These are phyloP conservation scores for Cotoneaster glaucophyllus DNA, from an alignment of 306 rosid genomes.

Conservation along the genomic window DNA sequence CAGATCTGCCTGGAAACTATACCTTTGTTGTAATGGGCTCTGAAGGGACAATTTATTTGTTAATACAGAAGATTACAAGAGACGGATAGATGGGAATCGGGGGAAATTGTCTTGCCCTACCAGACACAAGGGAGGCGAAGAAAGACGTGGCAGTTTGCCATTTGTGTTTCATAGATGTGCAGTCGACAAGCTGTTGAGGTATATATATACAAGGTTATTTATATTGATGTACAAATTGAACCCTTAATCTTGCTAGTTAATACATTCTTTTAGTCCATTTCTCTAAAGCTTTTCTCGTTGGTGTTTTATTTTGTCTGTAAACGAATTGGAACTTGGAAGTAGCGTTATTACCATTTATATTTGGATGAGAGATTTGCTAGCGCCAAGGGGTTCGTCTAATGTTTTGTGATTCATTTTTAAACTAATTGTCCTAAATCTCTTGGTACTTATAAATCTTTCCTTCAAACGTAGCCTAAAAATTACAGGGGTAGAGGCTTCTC, in stretches of 20 bases:
- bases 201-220: constrained; percentile 9
- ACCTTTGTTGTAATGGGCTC: constrained; percentile 19
- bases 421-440: neutral
- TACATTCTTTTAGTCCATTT: constrained; percentile 15
- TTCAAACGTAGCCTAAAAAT: neutral
- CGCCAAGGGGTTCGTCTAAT: neutral
- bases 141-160: constrained; percentile 33
- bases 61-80: constrained; percentile 30
- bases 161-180: constrained; percentile 53
- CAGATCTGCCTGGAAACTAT: constrained; percentile 14
- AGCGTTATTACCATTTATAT: neutral
- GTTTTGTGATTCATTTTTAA: neutral
- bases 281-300: neutral
- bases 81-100: constrained; percentile 24
- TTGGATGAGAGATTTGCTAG: neutral
- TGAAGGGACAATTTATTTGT: constrained; percentile 26
- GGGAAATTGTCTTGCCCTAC: constrained; percentile 22
- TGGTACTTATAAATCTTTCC: neutral
- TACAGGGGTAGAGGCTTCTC: neutral
- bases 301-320: neutral
- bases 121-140: constrained; percentile 27
- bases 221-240: constrained; percentile 48
- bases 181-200: constrained; percentile 52
- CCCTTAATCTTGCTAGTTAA: constrained; percentile 23
- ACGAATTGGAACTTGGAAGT: neutral